Evolutionary conservation across 73 alveolate genomes (phyloP), one percentile per base, ranked within the genome.

Genomic region (Paramecium sonneborni): DNA sequence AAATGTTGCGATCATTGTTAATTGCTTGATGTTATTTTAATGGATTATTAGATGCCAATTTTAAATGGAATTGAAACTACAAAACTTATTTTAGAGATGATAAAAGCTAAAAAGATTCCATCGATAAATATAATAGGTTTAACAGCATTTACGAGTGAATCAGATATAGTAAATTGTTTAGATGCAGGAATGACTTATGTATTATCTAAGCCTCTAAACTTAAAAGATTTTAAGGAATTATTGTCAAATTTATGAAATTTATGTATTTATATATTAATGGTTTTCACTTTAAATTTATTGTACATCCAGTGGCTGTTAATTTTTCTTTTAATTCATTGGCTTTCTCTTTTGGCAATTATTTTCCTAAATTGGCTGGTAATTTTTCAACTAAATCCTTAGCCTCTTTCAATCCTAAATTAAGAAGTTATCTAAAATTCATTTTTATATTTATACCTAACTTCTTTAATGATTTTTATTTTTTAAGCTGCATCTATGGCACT

Each of bases 341-440:
- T 30, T 94, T 96, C 68, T 92, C 97, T 85, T 94, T 95, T 68
- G 76, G 62, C 24, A 86, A 86, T 32, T 92, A 93, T 57, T 95
- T 92, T 58, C 95, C 93, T 20, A 95, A 55, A 95, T 92, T 94
- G 21, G 85, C 91, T 11, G 98, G 98, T 6, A 95, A 94, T 30
- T 92, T 92, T 69, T 96, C 98, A 32, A 96, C 97, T 92, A 88
- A 57, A 26, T 96, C 98, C 85, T 96, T 96, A 11, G 97, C 98
- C 76, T 96, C 98, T 86, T 96, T 96, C 55, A 96, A 87, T 5
- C 98, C 98, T 6, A 96, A 93, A n/a, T 90, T 92, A 6, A 95
- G 93, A 20, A 96, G 23, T 28, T 93, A 90, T 95, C 97, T 72
- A 72, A 14, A n/a, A n/a, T n/a, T 35, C 20, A 5, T 32, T 2